Evolutionary conservation across 1,284 basidiomycete species (phyloP).

Genomic region (Boletus semigastroideus): DNA sequence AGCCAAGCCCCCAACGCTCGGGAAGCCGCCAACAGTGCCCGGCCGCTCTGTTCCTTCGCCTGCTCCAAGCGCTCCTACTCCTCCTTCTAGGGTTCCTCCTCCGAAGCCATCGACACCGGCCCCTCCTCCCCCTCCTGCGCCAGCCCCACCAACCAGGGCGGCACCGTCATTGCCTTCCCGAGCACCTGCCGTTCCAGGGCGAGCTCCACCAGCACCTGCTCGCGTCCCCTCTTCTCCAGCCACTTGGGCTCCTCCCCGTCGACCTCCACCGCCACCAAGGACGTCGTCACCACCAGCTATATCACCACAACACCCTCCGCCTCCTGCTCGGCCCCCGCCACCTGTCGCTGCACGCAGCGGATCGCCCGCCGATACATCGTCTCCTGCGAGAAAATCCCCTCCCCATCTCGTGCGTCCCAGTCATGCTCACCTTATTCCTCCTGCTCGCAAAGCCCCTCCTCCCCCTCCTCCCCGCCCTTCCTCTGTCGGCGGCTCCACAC

Average conservation of each 20-base stretch:
- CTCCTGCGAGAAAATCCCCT: conserved; percentile 31
- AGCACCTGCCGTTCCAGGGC: conserved; percentile 23
- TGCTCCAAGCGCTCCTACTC: conserved; percentile 33
- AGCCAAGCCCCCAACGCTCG: conserved; percentile 65
- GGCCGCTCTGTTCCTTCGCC: conserved; percentile 43
- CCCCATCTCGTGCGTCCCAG: conserved; percentile 27
- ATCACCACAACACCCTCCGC: conserved; percentile 29
- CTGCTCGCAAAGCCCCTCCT: conserved; percentile 29
- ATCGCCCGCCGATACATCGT: conserved; percentile 22
- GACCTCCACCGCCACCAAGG: conserved; percentile 36
- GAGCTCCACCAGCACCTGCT: conserved; percentile 23
- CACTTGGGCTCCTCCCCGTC: conserved; percentile 36
- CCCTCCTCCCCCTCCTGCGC: conserved; percentile 20
- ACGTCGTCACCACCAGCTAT: conserved; percentile 34
- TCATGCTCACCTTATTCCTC: conserved; percentile 16
- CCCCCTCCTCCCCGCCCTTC: conserved; percentile 37
- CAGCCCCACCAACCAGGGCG: conserved; percentile 22
- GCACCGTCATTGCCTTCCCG: conserved; percentile 29
- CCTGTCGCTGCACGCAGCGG: conserved; percentile 11
- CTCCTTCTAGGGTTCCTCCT: conserved; percentile 33
- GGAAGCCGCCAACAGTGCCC: conserved; percentile 68
- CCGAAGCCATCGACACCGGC: conserved; percentile 31
- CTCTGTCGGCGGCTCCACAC: conserved; percentile 24
- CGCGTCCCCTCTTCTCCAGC: conserved; percentile 35
- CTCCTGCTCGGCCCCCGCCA: conserved; percentile 28